These are phyloP conservation scores for Claviceps pazoutovae DNA, from an alignment of 2,329 filamentous ascomycete genomes.

Conservation along the genomic window DNA sequence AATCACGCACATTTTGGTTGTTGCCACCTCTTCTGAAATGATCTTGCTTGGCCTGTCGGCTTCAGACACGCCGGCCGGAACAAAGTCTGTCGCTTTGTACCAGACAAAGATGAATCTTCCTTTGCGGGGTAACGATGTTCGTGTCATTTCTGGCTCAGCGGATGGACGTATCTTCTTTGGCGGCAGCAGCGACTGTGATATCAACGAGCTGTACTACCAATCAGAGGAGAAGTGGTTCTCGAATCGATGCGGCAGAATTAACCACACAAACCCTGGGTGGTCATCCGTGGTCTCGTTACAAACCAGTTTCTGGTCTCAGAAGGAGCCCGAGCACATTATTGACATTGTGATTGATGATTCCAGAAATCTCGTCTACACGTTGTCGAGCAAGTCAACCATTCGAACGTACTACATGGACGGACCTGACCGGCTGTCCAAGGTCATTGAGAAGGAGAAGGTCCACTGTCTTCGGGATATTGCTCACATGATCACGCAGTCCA, in stretches of 20 bases:
- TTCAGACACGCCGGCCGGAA: constrained; percentile 50
- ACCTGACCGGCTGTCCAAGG: constrained; percentile 43
- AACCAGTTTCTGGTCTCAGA: constrained; percentile 35
- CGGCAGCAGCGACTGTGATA: constrained; percentile 65
- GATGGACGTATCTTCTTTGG: constrained; percentile 90
- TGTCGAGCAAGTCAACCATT: constrained; percentile 79
- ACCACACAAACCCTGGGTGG: constrained; percentile 68
- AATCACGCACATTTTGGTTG: constrained; percentile 78
- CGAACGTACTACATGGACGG: constrained; percentile 78
- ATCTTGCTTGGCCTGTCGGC: constrained; percentile 75
- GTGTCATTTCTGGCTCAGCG: constrained; percentile 65
- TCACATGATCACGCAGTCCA: constrained; percentile 68
- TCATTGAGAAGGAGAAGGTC: constrained; percentile 51
- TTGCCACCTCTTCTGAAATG: constrained; percentile 76
- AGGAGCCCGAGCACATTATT: constrained; percentile 48
- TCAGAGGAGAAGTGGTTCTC: constrained; percentile 97
- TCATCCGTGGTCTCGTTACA: constrained; percentile 44
- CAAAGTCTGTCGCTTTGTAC: constrained; percentile 64
- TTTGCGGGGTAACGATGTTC: constrained; percentile 62
- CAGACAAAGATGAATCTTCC: constrained; percentile 76
- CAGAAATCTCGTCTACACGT: constrained; percentile 75
- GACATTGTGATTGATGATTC: constrained; percentile 83
- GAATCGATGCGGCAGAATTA: constrained; percentile 73
- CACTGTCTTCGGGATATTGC: constrained; percentile 59
- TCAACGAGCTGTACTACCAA: constrained; percentile 91